phyloP scores from a whole-genome alignment of 345 rosid genomes.

The Xanthoceras sorbifolium region DNA sequence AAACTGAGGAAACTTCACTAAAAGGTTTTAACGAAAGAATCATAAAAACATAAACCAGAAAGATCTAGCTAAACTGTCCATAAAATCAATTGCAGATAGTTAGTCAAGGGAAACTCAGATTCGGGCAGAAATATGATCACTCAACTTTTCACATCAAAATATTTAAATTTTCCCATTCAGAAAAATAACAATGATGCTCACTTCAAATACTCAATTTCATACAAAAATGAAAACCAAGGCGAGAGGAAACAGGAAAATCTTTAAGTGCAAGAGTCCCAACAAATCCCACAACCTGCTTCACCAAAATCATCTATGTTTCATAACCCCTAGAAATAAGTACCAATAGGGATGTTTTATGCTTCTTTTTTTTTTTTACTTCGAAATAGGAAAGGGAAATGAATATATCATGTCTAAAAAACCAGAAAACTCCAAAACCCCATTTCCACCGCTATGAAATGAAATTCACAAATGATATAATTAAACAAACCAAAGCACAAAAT shows the following conservation, averaged over 20 bases:
- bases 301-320: neutral
- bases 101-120: neutral
- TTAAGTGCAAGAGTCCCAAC: neutral
- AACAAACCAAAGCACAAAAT: neutral
- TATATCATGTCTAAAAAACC: neutral
- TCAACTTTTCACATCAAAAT: neutral
- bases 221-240: neutral
- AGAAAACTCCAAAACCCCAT: neutral
- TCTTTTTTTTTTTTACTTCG: neutral
- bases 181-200: neutral
- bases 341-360: neutral
- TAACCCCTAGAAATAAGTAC: neutral
- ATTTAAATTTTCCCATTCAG: neutral
- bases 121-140: neutral
- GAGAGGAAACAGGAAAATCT: neutral
- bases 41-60: constrained; percentile 4
- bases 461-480: neutral
- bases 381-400: neutral
- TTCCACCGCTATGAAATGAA: neutral
- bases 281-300: neutral
- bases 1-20: neutral
- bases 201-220: neutral
- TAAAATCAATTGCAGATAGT: neutral
- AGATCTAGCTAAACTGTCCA: neutral
- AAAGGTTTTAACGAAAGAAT: neutral